These are phyloP conservation scores for Nicotiana tabacum DNA, from an alignment of 257 asterid genomes.

Conservation along the genomic window DNA sequence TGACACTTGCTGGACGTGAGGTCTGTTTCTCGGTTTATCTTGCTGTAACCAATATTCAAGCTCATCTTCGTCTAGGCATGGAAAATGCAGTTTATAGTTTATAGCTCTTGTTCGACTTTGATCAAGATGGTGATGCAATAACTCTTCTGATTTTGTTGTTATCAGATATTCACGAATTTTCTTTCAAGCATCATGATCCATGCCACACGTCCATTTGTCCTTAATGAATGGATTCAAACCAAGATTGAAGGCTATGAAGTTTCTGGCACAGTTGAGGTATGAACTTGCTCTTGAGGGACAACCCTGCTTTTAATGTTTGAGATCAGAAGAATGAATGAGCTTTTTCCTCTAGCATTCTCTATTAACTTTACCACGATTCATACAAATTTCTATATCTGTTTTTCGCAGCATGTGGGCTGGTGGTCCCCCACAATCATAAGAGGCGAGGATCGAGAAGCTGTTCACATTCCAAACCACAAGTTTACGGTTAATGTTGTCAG, in stretches of 20 bases:
- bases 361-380: background rate
- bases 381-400: background rate
- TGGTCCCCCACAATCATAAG: conserved; percentile 94
- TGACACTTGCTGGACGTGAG: conserved; percentile 99
- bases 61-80: background rate
- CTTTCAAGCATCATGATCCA: conserved; percentile 98
- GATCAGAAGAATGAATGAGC: conserved; percentile 7
- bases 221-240: conserved; percentile 94
- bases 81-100: background rate
- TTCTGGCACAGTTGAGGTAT: conserved; percentile 98
- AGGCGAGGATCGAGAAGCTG: conserved; percentile 98
- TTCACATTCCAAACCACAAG: conserved; percentile 95
- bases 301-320: background rate
- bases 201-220: conserved; percentile 85
- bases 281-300: background rate
- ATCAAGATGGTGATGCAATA: background rate
- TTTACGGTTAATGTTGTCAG: conserved; percentile 86
- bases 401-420: conserved; percentile 86
- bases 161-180: conserved; percentile 93
- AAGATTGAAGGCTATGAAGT: conserved; percentile 95
- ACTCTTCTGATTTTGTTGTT: conserved; percentile 10
- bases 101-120: background rate
- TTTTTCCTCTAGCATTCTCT: background rate
- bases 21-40: conserved; percentile 28
- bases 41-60: background rate